Evolutionary conservation across 257 asterid species (phyloP).

Genomic region (Parsonsia alboflavescens): DNA sequence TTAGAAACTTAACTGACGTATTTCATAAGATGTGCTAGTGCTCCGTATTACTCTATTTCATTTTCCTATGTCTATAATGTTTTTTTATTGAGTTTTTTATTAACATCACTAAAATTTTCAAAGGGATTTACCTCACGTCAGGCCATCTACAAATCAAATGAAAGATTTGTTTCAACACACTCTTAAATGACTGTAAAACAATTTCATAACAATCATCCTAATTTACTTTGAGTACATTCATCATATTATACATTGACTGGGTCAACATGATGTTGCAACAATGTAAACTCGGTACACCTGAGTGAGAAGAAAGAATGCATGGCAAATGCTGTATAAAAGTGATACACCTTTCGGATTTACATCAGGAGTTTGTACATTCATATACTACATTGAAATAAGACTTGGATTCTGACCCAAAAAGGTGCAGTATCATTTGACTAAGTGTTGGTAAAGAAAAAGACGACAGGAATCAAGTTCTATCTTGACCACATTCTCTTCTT

Average conservation of each 20-base stretch:
- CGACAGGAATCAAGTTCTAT: constrained; percentile 25
- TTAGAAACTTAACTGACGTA: no score
- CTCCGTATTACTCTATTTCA: no score
- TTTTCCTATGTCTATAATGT: no score
- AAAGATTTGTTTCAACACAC: no score
- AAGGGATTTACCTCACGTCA: no score
- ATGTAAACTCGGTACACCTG: background rate
- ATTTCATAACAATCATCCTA: no score
- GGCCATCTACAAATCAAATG: no score
- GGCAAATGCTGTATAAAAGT: background rate
- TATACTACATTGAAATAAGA: background rate
- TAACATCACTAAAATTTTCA: no score
- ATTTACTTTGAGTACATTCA: background rate
- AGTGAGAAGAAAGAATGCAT: background rate
- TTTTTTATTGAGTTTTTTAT: no score
- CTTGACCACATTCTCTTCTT: constrained; percentile 90
- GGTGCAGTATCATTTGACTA: background rate
- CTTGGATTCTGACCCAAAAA: background rate
- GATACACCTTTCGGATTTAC: background rate
- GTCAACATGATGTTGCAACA: background rate
- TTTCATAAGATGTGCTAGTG: no score
- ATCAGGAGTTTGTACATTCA: background rate
- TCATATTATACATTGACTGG: no score
- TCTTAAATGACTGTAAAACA: no score
- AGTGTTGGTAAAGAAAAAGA: constrained; percentile 6